Base-by-base conservation (phyloP, 495 filamentous ascomycete species). In the Neurospora pannonica region DNA sequence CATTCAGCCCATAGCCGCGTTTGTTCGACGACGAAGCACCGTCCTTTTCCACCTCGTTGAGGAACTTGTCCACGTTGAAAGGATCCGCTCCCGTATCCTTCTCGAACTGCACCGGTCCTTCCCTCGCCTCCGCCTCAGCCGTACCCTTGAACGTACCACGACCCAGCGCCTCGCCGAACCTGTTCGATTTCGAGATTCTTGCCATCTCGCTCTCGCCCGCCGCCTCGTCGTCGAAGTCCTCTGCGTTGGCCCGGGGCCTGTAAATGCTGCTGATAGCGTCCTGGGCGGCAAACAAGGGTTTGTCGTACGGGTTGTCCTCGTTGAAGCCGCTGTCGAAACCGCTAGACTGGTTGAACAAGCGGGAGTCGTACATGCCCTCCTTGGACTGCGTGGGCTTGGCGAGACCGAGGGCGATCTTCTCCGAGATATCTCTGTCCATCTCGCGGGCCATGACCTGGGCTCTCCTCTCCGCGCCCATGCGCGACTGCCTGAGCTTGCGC, bases 31-130 rank as follows among this genome's bases (percentile, higher is more conserved):
- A 78, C 7, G 71, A 46, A 9, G 71, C 71, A 9, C 75, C 70
- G 82, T 91, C 80, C 78, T 90, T 85, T 60, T 86, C 84, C 70
- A 93, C 93, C 81, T 97, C 93, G 34, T 86, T 88, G 79, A 99
- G 91, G 86, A 99, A 97, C 78, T 91, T 92, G 77, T 97, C 94
- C 74, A 98, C 94, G 38, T 94, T 92, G 77, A 98, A 98, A 8
- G 94, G 93, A 84, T 98, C 95, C 4, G 85, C 87, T 1, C 82
- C 94, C 6, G 85, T 88, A 76, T 98, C 96, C 84, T 96, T 97
- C 84, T 98, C 96, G 80, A 99, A 99, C 80, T 97, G 93, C n/a
- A 99, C 96, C 3, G 97, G 96, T 28, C 96, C 96, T 60, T 94
- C 92, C 74, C 93, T 88, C 67, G 85, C 90, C 91, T 97, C 95